These are phyloP conservation scores for Stentor coeruleus DNA, from an alignment of 73 alveolate genomes.

Conservation along the genomic window DNA sequence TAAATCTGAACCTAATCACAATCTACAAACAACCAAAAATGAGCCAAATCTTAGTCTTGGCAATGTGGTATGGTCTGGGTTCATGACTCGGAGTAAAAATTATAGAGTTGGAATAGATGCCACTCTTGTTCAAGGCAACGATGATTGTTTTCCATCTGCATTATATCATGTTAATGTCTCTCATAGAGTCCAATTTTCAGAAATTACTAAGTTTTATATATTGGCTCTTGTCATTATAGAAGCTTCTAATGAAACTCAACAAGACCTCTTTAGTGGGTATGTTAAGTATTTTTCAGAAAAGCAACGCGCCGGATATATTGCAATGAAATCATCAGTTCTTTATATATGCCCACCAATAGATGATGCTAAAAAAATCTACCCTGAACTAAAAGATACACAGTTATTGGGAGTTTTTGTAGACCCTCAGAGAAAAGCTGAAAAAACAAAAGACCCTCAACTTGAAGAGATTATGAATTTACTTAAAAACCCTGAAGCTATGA, in stretches of 20 bases:
- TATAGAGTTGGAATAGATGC: conserved; percentile 47
- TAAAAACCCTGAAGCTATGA: no score
- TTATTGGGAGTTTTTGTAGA: conserved; percentile 1
- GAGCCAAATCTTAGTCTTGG: not conserved
- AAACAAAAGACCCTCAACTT: not conserved
- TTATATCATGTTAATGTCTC: conserved; percentile 24
- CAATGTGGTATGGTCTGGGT: conserved; percentile 45
- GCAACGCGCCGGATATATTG: conserved; percentile 22
- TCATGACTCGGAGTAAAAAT: conserved; percentile 43
- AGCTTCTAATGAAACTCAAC: conserved; percentile 27
- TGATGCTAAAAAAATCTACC: not conserved
- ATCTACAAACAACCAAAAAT: not conserved
- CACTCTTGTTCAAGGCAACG: conserved; percentile 18
- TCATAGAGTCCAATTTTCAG: conserved; percentile 26
- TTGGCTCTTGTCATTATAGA: conserved; percentile 20
- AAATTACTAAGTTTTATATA: not conserved
- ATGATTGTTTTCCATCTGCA: conserved; percentile 19
- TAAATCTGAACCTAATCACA: not conserved
- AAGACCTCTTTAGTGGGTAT: conserved; percentile 12
- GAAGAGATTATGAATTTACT: no score
- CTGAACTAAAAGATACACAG: not conserved
- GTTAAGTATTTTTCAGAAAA: conserved; percentile 12
- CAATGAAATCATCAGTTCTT: conserved; percentile 25
- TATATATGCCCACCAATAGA: conserved; percentile 20
- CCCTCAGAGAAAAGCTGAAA: not conserved